A percentile compares a stretch with the other conserved stretches of the same genome.
Evolutionary conservation across 345 rosid species (phyloP).

Genomic region (Limnanthes douglasii): DNA sequence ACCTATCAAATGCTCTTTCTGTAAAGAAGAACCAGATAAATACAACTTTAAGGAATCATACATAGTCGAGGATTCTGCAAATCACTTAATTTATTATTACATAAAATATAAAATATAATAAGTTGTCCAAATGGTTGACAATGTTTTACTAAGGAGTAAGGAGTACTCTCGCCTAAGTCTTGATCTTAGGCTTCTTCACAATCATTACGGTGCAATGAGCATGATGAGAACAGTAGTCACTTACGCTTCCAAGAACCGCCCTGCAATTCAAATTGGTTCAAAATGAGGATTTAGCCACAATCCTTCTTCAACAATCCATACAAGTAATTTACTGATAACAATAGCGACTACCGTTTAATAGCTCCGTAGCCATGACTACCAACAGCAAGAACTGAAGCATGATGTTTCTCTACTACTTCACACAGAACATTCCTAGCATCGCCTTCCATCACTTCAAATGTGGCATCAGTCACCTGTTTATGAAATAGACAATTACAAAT

Average conservation of each 20-base stretch:
- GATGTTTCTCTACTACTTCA: constrained; percentile 76
- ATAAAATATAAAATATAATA: no score
- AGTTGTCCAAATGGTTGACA: no score
- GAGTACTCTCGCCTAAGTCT: constrained; percentile 26
- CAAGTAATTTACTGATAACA: no score
- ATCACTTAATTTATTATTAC: no score
- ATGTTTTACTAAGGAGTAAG: no score
- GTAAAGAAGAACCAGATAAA: no score
- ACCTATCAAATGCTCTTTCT: no score
- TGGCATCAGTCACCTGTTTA: constrained; percentile 41
- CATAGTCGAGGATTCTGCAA: no score
- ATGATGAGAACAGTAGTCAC: constrained; percentile 93
- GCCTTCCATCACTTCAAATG: constrained; percentile 56
- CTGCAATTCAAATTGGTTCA: no score
- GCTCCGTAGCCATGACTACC: constrained; percentile 99
- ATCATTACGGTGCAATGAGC: constrained; percentile 96
- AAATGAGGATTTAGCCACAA: no score
- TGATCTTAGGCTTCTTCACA: constrained; percentile 87
- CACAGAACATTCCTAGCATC: constrained; percentile 89
- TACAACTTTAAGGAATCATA: no score
- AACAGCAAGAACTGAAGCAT: constrained; percentile 72
- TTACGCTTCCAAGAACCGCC: constrained; percentile 91
- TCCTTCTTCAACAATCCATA: no score
- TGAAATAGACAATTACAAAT: constrained; percentile 1
- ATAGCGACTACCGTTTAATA: constrained; percentile 50